Evolutionary conservation across 2,329 filamentous ascomycete species (phyloP), one percentile per base, ranked within the genome.

Genomic region (Ascochyta pisi): DNA sequence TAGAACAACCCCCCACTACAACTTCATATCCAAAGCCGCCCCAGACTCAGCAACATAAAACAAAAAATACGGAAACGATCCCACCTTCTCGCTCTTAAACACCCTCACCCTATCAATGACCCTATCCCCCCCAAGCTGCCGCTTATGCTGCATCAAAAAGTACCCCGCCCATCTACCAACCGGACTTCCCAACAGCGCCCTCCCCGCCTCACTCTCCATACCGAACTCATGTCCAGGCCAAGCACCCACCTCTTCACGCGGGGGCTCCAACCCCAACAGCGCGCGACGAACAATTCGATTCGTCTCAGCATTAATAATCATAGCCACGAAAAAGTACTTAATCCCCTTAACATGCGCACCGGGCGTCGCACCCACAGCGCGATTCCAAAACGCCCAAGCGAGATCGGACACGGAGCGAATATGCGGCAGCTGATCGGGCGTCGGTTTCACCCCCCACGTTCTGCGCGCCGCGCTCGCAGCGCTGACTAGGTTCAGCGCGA

Each of bases 211-310:
- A 4, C 44, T 56, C 0, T 61, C 46, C 41, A 64, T 57, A 13
- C 16, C 31, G 16, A 66, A 68, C 1, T 61, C 58, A 2, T 27
- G 16, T 1, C 64, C 65, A 19, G 64, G 64, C 64, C 65, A 68
- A 2, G 2, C 27, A 4, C 31, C 3, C 59, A 48, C 4, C 60
- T 54, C 4, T 44, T 51, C 24, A 6, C 0, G 33, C 27, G 24
- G 12, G 7, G 41, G 8, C 2, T 22, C 22, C 16, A 39, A 19
- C 10, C 5, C 12, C 16, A 23, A 13, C 22, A 64, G 37, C 4
- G 59, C 59, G 13, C 50, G 44, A 2, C 53, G 47, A 15, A 65
- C 42, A 37, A 62, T 57, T 7, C 42, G 38, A 19, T 62, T 65
- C 8, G 57, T 56, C 15, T 64, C 53, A 1, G 35, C 46, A 26